Base-by-base conservation (phyloP, 495 filamentous ascomycete genomes). In the Xylaria castorea region DNA sequence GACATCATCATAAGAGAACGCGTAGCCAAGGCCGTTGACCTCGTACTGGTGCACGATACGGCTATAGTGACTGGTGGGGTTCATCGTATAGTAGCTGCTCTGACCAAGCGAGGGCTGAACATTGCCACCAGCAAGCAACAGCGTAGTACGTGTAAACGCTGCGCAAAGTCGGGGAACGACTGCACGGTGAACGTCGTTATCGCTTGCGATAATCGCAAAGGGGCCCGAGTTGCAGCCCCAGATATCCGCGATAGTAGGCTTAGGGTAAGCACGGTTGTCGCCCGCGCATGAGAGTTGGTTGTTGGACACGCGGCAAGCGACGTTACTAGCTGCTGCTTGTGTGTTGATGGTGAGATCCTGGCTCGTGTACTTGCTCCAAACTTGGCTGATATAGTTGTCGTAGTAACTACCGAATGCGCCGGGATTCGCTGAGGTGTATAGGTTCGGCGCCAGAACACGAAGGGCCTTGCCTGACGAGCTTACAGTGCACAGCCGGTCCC, bases 1-100 rank as follows among this genome's bases (percentile, higher is more conserved):
- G 58, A 86, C 85, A 71, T 87, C 85, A 60, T 87, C 85, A 73
- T 84, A 87, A 1, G 85, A 72, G 73, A 87, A 87, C 11, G 85
- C 81, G 55, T 87, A 87, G 1, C 84, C 85, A 42, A 77, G 74
- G 14, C 79, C 77, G 74, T 84, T 80, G 18, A 78, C 40, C 74
- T 85, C 81, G 71, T 81, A 74, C 70, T 81, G 51, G 80, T 87
- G 85, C 16, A 87, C 77, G 68, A 85, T 75, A 30, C 79, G 77
- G 61, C 74, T 76, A 77, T 85, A 87, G 74, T 81, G 81, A 78
- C 80, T 87, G 6, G 82, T 83, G 1, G 80, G 79, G 53, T 61
- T 58, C 11, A 51, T 65, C n/a, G 79, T 77, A 77, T 83, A 85
- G 76, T 81, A 81, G 16, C 30, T 74, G 58, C 74, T 67, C 25